Evolutionary conservation across 179 eudicot species (phyloP), one percentile per base, ranked within the genome.

Genomic region (Spergularia azorica): DNA sequence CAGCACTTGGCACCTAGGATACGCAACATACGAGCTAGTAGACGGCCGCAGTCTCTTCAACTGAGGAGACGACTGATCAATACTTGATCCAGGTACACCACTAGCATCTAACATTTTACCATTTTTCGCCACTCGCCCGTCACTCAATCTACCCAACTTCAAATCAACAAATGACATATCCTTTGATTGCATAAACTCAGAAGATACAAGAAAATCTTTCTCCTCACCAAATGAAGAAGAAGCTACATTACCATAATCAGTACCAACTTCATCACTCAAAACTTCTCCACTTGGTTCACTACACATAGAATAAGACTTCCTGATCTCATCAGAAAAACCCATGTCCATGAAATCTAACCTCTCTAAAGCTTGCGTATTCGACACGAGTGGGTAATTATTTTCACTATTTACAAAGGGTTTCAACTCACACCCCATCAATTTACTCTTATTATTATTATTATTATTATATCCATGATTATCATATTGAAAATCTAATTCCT

Each of bases 1-100:
- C 55, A 87, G 84, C 50, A 92, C 97, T 85, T 90, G 97, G 81
- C 97, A 92, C 62, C 63, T 70, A 1, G 87, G 80, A 73, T 66
- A 71, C 70, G 80, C 86, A 8, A 83, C 15, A 79, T 61, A 69
- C 64, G 77, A 83, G 52, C 72, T 63, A 17, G 86, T 57, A 26
- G 32, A 26, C 5, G 75, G 73, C 58, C 89, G 84, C 1, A 84
- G 21, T 80, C 84, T 84, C 82, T 84, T 88, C 26, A 84, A 60
- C 7, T 79, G 79, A 5, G 20, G 17, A 63, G 83, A 71, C 38
- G 76, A 48, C 71, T 70, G 32, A 26, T 26, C 9, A 14, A 20
- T 65, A 17, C 80, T 63, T 46, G 79, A 14, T 32, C 61, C 58
- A 74, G 83, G 73, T 38, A 56, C 65, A 38, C 32, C 32, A 26